Percentiles rank a stretch among this genome's conserved stretches.
Evolutionary conservation across 1,284 basidiomycete genomes (phyloP).

Genomic region (Xerocomus nothofagi): DNA sequence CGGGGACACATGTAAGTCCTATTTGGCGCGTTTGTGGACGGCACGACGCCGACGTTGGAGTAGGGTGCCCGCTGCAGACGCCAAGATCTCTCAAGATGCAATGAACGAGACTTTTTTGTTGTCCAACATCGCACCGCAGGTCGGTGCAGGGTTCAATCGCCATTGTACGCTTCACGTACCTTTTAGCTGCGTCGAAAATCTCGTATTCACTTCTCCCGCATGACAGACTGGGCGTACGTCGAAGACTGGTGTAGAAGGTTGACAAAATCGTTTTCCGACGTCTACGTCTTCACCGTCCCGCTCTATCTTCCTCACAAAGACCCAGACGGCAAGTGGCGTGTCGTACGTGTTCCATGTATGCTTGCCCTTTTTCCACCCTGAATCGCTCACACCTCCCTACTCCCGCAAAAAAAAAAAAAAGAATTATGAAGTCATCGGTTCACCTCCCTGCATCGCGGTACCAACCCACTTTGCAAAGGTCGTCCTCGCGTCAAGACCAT

Average conservation of each 20-base stretch:
- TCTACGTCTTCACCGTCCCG: slow-evolving; percentile 97
- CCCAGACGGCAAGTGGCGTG: slow-evolving; percentile 89
- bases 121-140: slow-evolving; percentile 97
- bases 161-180: slow-evolving; percentile 70
- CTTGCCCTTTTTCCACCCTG: neutral
- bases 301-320: slow-evolving; percentile 91
- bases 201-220: neutral
- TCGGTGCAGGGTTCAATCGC: slow-evolving; percentile 96
- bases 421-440: slow-evolving; percentile 93
- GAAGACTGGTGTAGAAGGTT: slow-evolving; percentile 95
- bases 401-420: slow-evolving; percentile 33
- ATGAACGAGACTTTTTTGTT: slow-evolving; percentile 98
- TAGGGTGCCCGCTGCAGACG: slow-evolving; percentile 97
- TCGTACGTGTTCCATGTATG: slow-evolving; percentile 56
- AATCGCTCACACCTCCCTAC: neutral
- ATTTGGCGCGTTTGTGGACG: neutral
- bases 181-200: too few relatives aligned
- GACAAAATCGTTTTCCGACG: slow-evolving; percentile 85
- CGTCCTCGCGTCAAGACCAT: slow-evolving; percentile 75
- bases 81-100: slow-evolving; percentile 85
- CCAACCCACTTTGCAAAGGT: slow-evolving; percentile 99
- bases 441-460: slow-evolving; percentile 86
- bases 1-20: slow-evolving; percentile 88
- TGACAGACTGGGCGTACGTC: slow-evolving; percentile 89
- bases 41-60: neutral